Evolutionary conservation across 257 asterid species (phyloP), one percentile per base, ranked within the genome.

Genomic region (Fraxinus pennsylvanica): DNA sequence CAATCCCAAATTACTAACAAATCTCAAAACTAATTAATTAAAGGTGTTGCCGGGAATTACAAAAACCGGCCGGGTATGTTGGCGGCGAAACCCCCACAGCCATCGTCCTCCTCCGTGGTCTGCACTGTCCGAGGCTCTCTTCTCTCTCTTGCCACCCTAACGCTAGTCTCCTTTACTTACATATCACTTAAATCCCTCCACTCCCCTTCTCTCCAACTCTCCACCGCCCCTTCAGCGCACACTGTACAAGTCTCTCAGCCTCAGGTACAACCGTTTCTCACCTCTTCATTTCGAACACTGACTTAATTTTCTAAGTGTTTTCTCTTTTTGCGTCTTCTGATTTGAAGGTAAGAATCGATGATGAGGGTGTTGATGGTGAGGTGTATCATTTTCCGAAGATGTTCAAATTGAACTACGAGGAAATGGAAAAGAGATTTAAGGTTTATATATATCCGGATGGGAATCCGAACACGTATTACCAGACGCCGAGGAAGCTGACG

Each of bases 401-500:
- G 38, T 93, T 96, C 72, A 74, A 84, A 79, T 84, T 93, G 88
- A 93, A 87, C 68, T 93, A 93, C 73, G 91, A 78, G 68, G 97
- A 90, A 73, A 93, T 96, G 98, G 80, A 81, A 85, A 85, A 76
- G 85, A 92, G 89, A 79, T 93, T 96, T 78, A 93, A 93, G 91
- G 97, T 96, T 79, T 96, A 88, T 79, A 88, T 96, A n/a, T 93
- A 96, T 81, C 76, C 90, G 65, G 99, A 95, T 76, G 99, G 99
- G 21, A 97, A 93, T 85, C 97, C 98, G 45, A 92, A 92, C 6
- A 96, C 99, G 35, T 93, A 83, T 84, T 96, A 90, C 76, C 99
- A 93, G 89, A 93, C 99, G 10, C 99, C 99, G 32, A 85, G 99
- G 89, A 96, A 92, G 91, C 86, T 96, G 69, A 96, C 99, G 0